Evolutionary conservation across 176 grass and related monocot species (phyloP), one percentile per base, ranked within the genome.

Genomic region (Hordeum vulgare): DNA sequence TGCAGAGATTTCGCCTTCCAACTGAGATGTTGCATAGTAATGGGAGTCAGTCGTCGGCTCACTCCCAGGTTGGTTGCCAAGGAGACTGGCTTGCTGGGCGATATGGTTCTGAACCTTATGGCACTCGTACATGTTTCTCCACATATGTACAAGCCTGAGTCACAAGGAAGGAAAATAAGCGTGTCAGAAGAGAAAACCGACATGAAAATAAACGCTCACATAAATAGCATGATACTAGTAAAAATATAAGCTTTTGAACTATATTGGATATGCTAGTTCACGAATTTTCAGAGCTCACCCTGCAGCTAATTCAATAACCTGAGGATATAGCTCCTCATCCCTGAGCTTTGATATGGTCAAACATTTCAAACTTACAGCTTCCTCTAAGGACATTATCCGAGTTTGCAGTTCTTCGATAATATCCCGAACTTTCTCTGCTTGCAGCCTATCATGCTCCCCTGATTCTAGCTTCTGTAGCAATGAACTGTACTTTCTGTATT

Each of bases 311-410:
- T 99, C 89, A 70, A 99, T 90, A 70, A 99, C 85, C 53, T 99
- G 97, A 90, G 93, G 97, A 79, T 89, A 96, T 36, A 99, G 86
- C 62, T 99, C 88, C 85, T 99, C 93, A 49, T 99, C 97, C 71
- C 97, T 90, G 85, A 99, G 40, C 86, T 83, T 90, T 66, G 89
- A 93, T 89, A 99, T 96, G 51, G 91, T 86, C 81, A 96, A 71
- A 88, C 87, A 99, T 59, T 89, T 81, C 62, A 27, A 85, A 83
- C 81, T 82, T 75, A 90, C 91, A 27, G 91, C 90, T 71, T 94
- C 93, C 88, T 90, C 87, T 84, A 99, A 87, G 66, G 97, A 96
- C 81, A 96, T 74, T 81, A 94, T 89, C 87, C 85, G 89, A 63
- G 84, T 89, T 78, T 96, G 88, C 78, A 96, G 68, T 79, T 94